phyloP scores from a whole-genome alignment of 1,284 basidiomycete genomes.

The Malassezia psittaci region DNA sequence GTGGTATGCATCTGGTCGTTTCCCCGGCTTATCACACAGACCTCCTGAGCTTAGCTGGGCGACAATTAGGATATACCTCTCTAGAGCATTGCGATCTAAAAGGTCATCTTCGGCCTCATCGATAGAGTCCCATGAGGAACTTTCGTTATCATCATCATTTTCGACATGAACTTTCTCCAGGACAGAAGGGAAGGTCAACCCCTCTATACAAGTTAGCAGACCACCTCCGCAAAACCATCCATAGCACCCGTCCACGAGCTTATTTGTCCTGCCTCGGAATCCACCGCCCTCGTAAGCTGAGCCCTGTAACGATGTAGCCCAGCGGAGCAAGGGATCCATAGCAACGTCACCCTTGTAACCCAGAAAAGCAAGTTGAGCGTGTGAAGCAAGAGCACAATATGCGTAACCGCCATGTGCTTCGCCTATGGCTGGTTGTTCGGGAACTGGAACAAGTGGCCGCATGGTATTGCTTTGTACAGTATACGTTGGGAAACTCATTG shows the following conservation, averaged over 20 bases:
- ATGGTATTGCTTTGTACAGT: conserved; percentile 18
- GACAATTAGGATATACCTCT: conserved; percentile 76
- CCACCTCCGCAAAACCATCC: conserved; percentile 91
- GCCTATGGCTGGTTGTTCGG: conserved; percentile 57
- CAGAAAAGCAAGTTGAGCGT: conserved; percentile 64
- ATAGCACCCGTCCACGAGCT: conserved; percentile 97
- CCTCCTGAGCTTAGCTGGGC: conserved; percentile 65
- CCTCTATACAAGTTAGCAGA: conserved; percentile 68
- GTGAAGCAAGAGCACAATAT: conserved; percentile 76
- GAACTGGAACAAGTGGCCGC: conserved; percentile 12
- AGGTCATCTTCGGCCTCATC: conserved; percentile 16
- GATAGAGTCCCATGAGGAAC: conserved; percentile 1
- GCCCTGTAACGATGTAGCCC: conserved; percentile 82
- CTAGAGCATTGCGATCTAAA: conserved; percentile 56
- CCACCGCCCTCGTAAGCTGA: conserved; percentile 73
- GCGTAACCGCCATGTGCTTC: conserved; percentile 98
- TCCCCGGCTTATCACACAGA: conserved; percentile 86
- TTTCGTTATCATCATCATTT: neutral
- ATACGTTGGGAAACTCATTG: conserved; percentile 62
- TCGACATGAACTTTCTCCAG: neutral
- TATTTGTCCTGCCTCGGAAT: conserved; percentile 87
- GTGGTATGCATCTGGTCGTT: conserved; percentile 54
- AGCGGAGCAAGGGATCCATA: conserved; percentile 59
- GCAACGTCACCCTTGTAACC: conserved; percentile 53
- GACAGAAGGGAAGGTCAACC: conserved; percentile 49